Percentiles rank a stretch among this genome's conserved stretches.
Evolutionary conservation across 1,139 yeast genomes (phyloP).

Genomic region (Candida anutae): DNA sequence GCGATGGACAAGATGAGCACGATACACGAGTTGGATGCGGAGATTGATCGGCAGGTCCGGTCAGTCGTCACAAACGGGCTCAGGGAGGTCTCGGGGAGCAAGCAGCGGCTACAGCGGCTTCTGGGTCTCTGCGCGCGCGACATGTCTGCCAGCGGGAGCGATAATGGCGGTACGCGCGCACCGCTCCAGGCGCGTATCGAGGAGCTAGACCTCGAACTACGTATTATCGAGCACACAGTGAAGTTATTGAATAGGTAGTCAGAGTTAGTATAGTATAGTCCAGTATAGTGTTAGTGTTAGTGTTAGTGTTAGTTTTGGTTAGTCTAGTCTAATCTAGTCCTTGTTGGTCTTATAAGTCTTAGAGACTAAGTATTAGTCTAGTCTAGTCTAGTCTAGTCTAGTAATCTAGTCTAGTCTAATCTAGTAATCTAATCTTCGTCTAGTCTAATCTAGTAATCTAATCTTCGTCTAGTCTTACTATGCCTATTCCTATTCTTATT

Average conservation of each 20-base stretch:
- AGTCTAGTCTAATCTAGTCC: too few species aligned
- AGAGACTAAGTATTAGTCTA: too few species aligned
- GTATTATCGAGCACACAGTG: constrained; percentile 16
- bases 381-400: too few species aligned
- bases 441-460: neutral
- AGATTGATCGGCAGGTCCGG: constrained; percentile 29
- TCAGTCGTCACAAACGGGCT: constrained; percentile 9
- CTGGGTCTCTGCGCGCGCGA: constrained; percentile 12
- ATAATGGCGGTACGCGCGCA: too few species aligned
- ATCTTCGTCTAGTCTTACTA: neutral
- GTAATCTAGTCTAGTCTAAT: too few species aligned
- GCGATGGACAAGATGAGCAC: constrained; percentile 38
- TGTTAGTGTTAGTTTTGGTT: too few species aligned
- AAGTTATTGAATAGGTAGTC: constrained; percentile 3
- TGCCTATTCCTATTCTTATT: neutral
- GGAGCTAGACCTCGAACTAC: constrained; percentile 15
- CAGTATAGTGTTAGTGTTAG: too few species aligned
- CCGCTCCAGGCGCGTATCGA: constrained; percentile 16
- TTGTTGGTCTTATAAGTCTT: too few species aligned
- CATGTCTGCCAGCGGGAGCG: too few species aligned
- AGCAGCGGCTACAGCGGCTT: constrained; percentile 13
- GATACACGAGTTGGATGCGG: constrained; percentile 32
- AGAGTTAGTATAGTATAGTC: neutral
- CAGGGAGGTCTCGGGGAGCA: constrained; percentile 15
- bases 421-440: too few species aligned